Conservation (phyloP, 2,329 filamentous ascomycete species). For the Colletotrichum sp. region DNA sequence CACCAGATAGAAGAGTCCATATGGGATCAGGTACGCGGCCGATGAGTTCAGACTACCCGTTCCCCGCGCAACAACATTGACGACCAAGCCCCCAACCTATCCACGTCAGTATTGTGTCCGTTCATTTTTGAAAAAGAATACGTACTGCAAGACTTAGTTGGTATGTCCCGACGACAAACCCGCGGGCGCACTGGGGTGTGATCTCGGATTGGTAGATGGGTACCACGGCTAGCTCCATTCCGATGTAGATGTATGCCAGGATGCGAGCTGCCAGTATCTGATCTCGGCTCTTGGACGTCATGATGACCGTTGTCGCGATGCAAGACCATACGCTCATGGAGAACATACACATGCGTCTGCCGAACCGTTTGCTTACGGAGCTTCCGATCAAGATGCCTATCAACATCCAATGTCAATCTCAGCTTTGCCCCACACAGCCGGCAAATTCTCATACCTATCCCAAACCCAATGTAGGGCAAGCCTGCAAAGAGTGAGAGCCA, state of each 20-base stretch:
- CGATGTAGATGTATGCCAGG: conserved; percentile 42
- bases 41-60: conserved; percentile 32
- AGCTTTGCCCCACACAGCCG: background rate
- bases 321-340: conserved; percentile 40
- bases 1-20: conserved; percentile 37
- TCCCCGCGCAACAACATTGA: conserved; percentile 30
- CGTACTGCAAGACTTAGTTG: conserved; percentile 34
- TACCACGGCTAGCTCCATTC: conserved; percentile 42
- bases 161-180: conserved; percentile 38
- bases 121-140: background rate
- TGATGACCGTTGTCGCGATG: conserved; percentile 31
- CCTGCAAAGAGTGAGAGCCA: conserved; percentile 42
- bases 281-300: conserved; percentile 31
- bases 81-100: conserved; percentile 21
- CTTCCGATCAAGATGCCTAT: conserved; percentile 27
- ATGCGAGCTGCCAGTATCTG: conserved; percentile 39
- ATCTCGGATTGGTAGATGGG: conserved; percentile 40
- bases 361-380: conserved; percentile 27
- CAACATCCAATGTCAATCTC: background rate
- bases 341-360: conserved; percentile 29
- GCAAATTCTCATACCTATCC: conserved; percentile 21
- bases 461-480: conserved; percentile 39
- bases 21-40: conserved; percentile 36
- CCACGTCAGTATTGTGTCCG: background rate
- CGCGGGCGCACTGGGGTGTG: conserved; percentile 31